Base-by-base conservation (phyloP, 2,329 filamentous ascomycete genomes). In the Xylaria hypoxylon region DNA sequence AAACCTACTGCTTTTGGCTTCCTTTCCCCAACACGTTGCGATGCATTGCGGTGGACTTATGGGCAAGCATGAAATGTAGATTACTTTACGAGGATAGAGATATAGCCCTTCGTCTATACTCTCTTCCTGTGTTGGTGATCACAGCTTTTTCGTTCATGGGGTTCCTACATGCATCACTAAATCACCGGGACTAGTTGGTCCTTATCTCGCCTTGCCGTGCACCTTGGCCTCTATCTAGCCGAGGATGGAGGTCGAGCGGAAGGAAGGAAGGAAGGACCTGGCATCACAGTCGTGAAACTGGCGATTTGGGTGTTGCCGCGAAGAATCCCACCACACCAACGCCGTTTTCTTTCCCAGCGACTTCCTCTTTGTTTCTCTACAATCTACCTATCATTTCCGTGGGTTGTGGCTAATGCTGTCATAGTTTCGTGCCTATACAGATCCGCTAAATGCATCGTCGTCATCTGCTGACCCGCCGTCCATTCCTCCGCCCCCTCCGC, bases 341-440 rank as follows among this genome's bases (percentile, higher is more conserved):
- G 55, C 19, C 19, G 15, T 19, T n/a, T 44, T 17, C 24, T 22
- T 22, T n/a, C 26, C 26, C 11, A 0, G 13, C 33, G 11, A 38
- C 19, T 33, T 19, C 31, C 19, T 33, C 15, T 24, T 42, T 31
- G n/a, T 15, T 50, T 59, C 17, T 13, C 17, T 5, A 31, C n/a
- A 28, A 7, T 26, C 19, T 28, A 7, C n/a, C 51, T 35, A 3
- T 2, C 2, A 19, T 58, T 28, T 31, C 31, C 13, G 19, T 19
- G 47, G 51, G 7, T 44, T 45, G n/a, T 44, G 38, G 47, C 73
- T 76, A 40, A 76, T 65, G 19, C 26, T 31, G 38, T 60, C 31
- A 68, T 64, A 89, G 87, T 89, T 89, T 75, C 87, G 86, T 68
- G 82, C 85, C 17, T 88, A 88, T 71, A 86, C 85, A 42, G 86